These are phyloP conservation scores for Penicillium chermesinum DNA, from an alignment of 495 filamentous ascomycete species.

Conservation along the genomic window DNA sequence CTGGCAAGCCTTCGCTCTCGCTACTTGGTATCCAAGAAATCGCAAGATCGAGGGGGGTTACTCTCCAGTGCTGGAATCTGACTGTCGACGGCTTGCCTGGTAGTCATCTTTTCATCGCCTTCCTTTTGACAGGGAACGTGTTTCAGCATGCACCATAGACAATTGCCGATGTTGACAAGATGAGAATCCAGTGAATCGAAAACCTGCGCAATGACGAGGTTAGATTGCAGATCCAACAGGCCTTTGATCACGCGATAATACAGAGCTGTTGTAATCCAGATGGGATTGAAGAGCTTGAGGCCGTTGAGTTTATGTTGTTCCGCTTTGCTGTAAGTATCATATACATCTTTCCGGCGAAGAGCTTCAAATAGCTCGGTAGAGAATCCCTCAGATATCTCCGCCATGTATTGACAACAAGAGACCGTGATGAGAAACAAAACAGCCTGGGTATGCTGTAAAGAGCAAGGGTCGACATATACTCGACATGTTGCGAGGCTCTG, in stretches of 20 bases:
- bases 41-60: not conserved
- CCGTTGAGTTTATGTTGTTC: not conserved
- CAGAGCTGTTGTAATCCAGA: slow-evolving; percentile 10
- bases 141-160: not conserved
- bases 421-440: not conserved
- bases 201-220: slow-evolving; percentile 2
- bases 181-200: slow-evolving; percentile 1
- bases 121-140: not conserved
- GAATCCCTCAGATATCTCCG: not conserved
- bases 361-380: not conserved
- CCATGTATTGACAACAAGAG: not conserved
- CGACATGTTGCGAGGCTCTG: slow-evolving; percentile 6
- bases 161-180: not conserved
- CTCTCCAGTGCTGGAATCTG: not conserved
- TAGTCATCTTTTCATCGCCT: not conserved
- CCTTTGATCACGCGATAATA: slow-evolving; percentile 11
- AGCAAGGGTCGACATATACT: not conserved
- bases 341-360: not conserved
- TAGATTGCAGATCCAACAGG: slow-evolving; percentile 3
- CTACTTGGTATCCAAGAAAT: not conserved
- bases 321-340: not conserved
- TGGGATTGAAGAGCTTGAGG: not conserved
- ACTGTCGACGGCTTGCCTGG: not conserved
- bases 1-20: not conserved
- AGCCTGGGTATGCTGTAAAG: not conserved